phyloP scores from a whole-genome alignment of 805 yeast species.

The Yarrowia sp. region DNA sequence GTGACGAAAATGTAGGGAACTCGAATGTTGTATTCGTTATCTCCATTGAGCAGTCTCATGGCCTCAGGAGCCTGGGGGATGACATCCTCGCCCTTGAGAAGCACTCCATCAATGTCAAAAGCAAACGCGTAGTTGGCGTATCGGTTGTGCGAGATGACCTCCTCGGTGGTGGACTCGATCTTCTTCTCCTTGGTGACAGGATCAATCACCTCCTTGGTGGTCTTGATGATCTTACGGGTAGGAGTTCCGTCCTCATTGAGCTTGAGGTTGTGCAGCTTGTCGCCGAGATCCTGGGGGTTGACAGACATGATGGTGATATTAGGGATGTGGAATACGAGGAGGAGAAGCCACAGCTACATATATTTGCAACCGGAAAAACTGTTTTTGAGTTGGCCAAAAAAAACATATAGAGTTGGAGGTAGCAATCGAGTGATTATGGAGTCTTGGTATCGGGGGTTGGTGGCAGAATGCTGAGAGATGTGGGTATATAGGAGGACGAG shows the following conservation, averaged over 20 bases:
- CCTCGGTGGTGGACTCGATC: background rate
- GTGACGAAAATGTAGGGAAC: constrained; percentile 86
- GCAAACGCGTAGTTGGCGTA: constrained; percentile 64
- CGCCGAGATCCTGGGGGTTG: constrained; percentile 19
- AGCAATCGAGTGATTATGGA: constrained; percentile 3
- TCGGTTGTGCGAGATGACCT: constrained; percentile 30
- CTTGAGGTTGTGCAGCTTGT: constrained; percentile 15
- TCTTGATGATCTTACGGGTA: constrained; percentile 8
- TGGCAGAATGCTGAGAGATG: no score
- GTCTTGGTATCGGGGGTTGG: no score
- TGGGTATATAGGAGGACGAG: no score
- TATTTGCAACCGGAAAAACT: background rate
- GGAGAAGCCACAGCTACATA: background rate
- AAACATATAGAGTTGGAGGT: constrained; percentile 2
- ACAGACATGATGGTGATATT: background rate
- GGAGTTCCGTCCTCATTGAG: constrained; percentile 1
- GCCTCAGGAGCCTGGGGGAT: constrained; percentile 80
- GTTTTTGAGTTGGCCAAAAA: background rate
- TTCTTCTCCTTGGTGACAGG: constrained; percentile 15
- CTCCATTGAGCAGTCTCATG: constrained; percentile 68
- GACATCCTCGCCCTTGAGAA: constrained; percentile 78
- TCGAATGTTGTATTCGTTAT: constrained; percentile 69
- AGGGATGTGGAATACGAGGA: background rate
- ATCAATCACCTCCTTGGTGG: constrained; percentile 25
- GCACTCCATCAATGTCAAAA: constrained; percentile 90